Percentiles rank a stretch among this genome's conserved stretches.
Evolutionary conservation across 352 stramenopile species (phyloP).

Genomic region (Globisporangium lucens): DNA sequence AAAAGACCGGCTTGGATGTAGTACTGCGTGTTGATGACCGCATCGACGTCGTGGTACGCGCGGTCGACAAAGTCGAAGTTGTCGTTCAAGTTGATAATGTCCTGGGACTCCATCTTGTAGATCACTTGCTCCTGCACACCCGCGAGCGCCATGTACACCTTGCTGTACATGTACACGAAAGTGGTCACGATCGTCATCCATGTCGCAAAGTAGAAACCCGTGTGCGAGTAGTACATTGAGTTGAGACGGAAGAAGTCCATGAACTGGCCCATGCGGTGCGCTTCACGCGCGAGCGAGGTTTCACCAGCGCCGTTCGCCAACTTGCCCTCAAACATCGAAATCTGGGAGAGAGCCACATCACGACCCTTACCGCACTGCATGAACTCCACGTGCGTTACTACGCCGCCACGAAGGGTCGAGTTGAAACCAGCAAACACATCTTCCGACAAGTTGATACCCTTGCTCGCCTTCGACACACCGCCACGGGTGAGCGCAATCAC

Average conservation of each 20-base stretch:
- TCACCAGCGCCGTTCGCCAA: constrained; percentile 80
- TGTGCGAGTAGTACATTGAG: constrained; percentile 88
- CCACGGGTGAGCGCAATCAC: constrained; percentile 69
- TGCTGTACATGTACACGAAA: constrained; percentile 86
- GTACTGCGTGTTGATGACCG: constrained; percentile 82
- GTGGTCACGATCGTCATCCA: constrained; percentile 88
- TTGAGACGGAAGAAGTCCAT: constrained; percentile 86
- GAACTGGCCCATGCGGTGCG: constrained; percentile 83
- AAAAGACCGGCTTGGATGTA: constrained; percentile 83
- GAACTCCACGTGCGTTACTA: constrained; percentile 82
- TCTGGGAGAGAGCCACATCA: constrained; percentile 82
- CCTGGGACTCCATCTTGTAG: constrained; percentile 69
- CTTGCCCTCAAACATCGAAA: constrained; percentile 88
- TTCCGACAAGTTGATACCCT: constrained; percentile 85
- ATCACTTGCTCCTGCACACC: constrained; percentile 72
- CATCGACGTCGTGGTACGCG: constrained; percentile 56
- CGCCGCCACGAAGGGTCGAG: constrained; percentile 64
- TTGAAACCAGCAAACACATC: constrained; percentile 88
- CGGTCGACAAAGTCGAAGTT: constrained; percentile 52
- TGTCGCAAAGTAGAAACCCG: constrained; percentile 82
- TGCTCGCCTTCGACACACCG: constrained; percentile 75
- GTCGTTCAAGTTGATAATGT: constrained; percentile 66
- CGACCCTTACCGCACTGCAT: constrained; percentile 86
- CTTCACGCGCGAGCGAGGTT: constrained; percentile 72
- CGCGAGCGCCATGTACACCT: constrained; percentile 75